A percentile compares a stretch with the other conserved stretches of the same genome.
These are phyloP conservation scores for Epichloe typhina DNA, from an alignment of 2,329 filamentous ascomycete species.

Conservation along the genomic window DNA sequence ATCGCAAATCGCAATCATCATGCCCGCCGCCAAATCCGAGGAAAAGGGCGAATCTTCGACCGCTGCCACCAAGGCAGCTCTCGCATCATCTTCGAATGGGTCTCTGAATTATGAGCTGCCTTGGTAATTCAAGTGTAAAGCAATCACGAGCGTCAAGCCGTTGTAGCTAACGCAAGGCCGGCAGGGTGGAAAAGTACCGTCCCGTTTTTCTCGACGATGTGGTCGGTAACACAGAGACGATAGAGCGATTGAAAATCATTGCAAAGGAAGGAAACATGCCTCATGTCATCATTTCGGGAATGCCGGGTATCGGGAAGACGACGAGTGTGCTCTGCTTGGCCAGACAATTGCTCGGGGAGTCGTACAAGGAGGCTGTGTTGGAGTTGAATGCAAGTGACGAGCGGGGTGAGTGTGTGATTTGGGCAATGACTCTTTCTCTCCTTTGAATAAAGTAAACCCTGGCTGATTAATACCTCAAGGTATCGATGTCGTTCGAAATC, in stretches of 20 bases:
- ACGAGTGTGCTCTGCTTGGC: slow-evolving; percentile 90
- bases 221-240: slow-evolving; percentile 94
- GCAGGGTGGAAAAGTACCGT: slow-evolving; percentile 95
- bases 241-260: slow-evolving; percentile 95
- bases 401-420: slow-evolving; percentile 41
- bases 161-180: neutral
- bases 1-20: slow-evolving; percentile 25
- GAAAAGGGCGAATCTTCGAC: slow-evolving; percentile 48
- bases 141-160: neutral
- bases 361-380: slow-evolving; percentile 94
- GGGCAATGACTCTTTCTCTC: neutral
- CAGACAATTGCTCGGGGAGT: slow-evolving; percentile 76
- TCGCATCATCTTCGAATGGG: slow-evolving; percentile 36
- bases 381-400: slow-evolving; percentile 96
- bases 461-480: slow-evolving; percentile 30
- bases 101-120: slow-evolving; percentile 58
- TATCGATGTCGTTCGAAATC: slow-evolving; percentile 92
- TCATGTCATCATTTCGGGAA: slow-evolving; percentile 97
- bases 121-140: slow-evolving; percentile 38
- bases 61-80: slow-evolving; percentile 42
- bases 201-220: slow-evolving; percentile 92
- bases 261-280: slow-evolving; percentile 99
- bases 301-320: slow-evolving; percentile 98
- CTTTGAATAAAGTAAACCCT: neutral
- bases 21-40: slow-evolving; percentile 37